Evolutionary conservation across 78 protist species (phyloP), one percentile per base, ranked within the genome.

Genomic region (Bodo saltans): DNA sequence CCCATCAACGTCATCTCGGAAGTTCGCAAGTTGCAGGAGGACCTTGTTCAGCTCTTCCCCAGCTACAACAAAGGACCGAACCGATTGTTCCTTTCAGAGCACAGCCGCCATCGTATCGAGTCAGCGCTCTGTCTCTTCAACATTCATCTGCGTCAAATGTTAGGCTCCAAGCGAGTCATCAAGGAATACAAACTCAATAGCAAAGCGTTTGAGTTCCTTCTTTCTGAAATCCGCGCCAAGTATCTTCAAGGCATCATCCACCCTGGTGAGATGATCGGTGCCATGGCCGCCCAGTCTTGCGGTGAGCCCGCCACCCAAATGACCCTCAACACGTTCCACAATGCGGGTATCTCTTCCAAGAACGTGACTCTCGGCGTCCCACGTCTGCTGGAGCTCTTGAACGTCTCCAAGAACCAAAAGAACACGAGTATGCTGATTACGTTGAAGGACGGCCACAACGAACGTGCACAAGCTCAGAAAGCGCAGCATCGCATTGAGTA

Each of bases 271-370:
- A 80, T 85, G 89, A 94, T 85, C 70, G 99, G 97, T 75, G 94
- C 95, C 32, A 82, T 97, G 25, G 99, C 99, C 0, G 98, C 99
- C 29, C 99, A 97, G 92, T 90, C 95, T 0, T 92, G 98, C 33
- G 99, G 99, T n/a, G 99, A 99, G 92, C 99, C 99, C 26, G 99
- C 99, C 32, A 99, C 99, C 37, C 99, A 99, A 89, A 98, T 99
- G 99, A 99, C 99, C 3, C 92, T 99, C 78, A 97, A 97, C 94
- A 98, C 99, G 33, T 99, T 98, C 96, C 99, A 98, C 87, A 92
- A 82, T 70, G 99, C 99, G 41, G 99, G 99, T 72, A 96, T 97
- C 71, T 85, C 97, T 0, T 68, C 95, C 40, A 99, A 98, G 95
- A 99, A 94, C 85, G 99, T 98, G 67, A 97, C 99, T 21, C 95